Evolutionary conservation across 371 early-diverging fungal genomes (phyloP).

Genomic region (Syncephalastrum sp.): DNA sequence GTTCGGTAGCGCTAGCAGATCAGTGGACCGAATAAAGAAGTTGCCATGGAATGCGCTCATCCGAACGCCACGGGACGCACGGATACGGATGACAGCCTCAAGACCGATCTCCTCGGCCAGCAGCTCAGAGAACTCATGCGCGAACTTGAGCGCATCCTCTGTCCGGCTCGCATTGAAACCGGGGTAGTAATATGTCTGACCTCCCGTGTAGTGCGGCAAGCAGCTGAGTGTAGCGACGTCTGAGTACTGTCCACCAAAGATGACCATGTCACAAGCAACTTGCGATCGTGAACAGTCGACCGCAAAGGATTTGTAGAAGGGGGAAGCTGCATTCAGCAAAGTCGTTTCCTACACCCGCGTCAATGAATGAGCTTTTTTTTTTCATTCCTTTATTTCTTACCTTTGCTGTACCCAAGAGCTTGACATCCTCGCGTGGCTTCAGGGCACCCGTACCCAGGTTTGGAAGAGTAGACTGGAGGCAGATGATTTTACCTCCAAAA

Average conservation of each 20-base stretch:
- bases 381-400: conserved; percentile 12
- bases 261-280: conserved; percentile 91
- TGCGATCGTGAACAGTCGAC: conserved; percentile 90
- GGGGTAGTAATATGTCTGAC: conserved; percentile 94
- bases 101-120: conserved; percentile 85
- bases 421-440: conserved; percentile 84
- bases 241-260: conserved; percentile 86
- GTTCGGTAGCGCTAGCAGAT: conserved; percentile 91
- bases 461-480: conserved; percentile 82
- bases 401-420: conserved; percentile 82
- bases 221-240: conserved; percentile 93
- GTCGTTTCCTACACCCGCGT: conserved; percentile 60
- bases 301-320: conserved; percentile 94
- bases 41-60: conserved; percentile 94
- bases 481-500: conserved; percentile 90
- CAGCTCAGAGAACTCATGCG: conserved; percentile 83
- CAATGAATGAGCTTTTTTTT: not conserved
- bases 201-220: conserved; percentile 91
- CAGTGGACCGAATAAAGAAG: conserved; percentile 95
- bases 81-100: conserved; percentile 95
- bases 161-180: conserved; percentile 87
- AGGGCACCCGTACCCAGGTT: conserved; percentile 80
- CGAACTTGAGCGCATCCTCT: conserved; percentile 88
- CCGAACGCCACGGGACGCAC: conserved; percentile 86
- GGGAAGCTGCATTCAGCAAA: conserved; percentile 77